phyloP scores from a whole-genome alignment of 805 yeast species.

The Starmerella sp. region DNA sequence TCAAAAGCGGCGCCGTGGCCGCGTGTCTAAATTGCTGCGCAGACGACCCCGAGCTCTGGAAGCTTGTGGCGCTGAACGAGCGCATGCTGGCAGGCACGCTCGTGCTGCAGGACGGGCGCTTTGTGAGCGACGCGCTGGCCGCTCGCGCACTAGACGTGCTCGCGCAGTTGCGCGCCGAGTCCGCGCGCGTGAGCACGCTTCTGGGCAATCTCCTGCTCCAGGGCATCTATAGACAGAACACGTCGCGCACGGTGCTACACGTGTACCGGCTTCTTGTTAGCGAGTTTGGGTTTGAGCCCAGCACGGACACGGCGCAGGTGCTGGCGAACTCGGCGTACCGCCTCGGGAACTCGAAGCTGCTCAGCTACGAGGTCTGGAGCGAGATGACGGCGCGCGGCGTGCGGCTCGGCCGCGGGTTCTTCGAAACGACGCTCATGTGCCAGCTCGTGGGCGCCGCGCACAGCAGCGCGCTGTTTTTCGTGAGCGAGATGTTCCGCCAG shows the following conservation, averaged over 20 bases:
- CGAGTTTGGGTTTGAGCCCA: conserved; percentile 9
- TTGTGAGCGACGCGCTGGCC: conserved; percentile 15
- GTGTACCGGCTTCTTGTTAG: conserved; percentile 10
- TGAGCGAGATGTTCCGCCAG: conserved; percentile 24
- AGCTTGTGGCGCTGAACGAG: background rate
- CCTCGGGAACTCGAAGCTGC: conserved; percentile 26
- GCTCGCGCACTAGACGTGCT: background rate
- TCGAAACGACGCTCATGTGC: conserved; percentile 23
- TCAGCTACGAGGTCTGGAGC: conserved; percentile 21
- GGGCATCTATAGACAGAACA: conserved; percentile 14
- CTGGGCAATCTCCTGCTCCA: conserved; percentile 12
- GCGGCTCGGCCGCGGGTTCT: conserved; percentile 18
- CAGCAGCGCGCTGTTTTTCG: conserved; percentile 18
- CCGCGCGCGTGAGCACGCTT: background rate
- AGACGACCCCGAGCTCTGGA: background rate
- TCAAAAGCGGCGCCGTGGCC: conserved; percentile 4
- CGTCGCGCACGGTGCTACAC: conserved; percentile 19
- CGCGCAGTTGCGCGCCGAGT: background rate
- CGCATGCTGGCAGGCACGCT: background rate
- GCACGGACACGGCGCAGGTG: conserved; percentile 17
- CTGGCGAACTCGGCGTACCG: conserved; percentile 23
- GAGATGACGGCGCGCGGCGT: conserved; percentile 16
- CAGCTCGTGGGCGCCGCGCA: conserved; percentile 22
- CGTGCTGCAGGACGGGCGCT: conserved; percentile 6
- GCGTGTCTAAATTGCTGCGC: conserved; percentile 11